Conservation (phyloP, 2,329 filamentous ascomycete species). For the Drechslerella dactyloides region DNA sequence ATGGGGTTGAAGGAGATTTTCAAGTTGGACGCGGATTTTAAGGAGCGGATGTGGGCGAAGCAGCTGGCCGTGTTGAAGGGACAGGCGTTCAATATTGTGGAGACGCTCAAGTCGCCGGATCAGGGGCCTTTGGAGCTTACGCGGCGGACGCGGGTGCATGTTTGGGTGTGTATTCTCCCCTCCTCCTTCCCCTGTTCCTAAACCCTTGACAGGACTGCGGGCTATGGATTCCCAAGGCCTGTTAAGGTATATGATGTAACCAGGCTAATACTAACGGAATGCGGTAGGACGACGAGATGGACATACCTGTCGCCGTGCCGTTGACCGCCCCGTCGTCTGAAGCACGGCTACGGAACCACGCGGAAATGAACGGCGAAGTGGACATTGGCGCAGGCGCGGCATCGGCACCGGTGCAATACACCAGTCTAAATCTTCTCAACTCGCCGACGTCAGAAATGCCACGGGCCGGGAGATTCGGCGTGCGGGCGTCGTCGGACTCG, state of each 20-base stretch:
- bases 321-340: conserved; percentile 86
- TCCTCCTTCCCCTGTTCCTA: neutral
- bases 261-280: too few species aligned
- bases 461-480: conserved; percentile 52
- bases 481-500: conserved; percentile 41
- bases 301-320: conserved; percentile 91
- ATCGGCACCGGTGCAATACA: conserved; percentile 62
- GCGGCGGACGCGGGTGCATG: conserved; percentile 84
- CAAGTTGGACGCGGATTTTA: conserved; percentile 90
- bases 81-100: conserved; percentile 98
- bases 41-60: conserved; percentile 98
- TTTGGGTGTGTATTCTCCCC: conserved; percentile 67
- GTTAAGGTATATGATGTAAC: too few species aligned
- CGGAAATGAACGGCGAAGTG: conserved; percentile 79
- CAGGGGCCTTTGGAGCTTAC: conserved; percentile 94
- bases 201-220: too few species aligned
- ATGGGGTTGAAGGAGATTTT: conserved; percentile 84
- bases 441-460: conserved; percentile 58
- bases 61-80: conserved; percentile 99
- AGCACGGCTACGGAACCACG: conserved; percentile 71
- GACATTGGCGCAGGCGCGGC: conserved; percentile 79
- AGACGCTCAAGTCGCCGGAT: conserved; percentile 89
- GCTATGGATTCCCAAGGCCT: too few species aligned
- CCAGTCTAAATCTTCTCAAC: conserved; percentile 70
- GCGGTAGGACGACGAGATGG: conserved; percentile 87